Evolutionary conservation across 2,329 filamentous ascomycete genomes (phyloP).

Genomic region (Aspergillus novofumigatus): DNA sequence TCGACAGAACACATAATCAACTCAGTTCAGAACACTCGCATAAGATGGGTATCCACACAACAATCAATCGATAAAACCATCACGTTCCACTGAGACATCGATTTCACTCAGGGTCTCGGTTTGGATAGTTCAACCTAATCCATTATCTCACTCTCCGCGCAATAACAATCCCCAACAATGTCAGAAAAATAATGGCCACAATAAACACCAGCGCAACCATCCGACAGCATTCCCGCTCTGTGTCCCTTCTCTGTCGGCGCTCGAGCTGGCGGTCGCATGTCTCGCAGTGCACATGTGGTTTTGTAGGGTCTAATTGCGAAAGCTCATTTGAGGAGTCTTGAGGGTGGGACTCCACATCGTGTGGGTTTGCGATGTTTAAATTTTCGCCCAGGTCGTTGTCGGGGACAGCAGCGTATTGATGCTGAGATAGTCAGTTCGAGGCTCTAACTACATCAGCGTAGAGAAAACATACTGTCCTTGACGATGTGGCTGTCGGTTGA

Average conservation of each 20-base stretch:
- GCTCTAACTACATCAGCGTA: background rate
- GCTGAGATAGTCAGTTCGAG: background rate
- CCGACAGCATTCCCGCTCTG: background rate
- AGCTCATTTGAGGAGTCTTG: background rate
- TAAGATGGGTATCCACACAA: no score
- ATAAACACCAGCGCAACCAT: background rate
- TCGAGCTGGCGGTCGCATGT: background rate
- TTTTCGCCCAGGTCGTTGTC: background rate
- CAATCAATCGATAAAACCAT: no score
- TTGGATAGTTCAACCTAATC: no score
- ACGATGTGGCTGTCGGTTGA: background rate
- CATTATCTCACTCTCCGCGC: background rate
- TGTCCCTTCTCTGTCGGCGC: background rate
- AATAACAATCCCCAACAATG: background rate
- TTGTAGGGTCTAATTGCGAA: background rate
- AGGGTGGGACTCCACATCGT: background rate
- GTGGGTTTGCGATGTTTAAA: background rate
- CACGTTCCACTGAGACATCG: no score
- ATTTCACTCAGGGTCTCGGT: no score
- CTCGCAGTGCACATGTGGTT: background rate
- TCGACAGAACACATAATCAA: no score
- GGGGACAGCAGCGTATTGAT: background rate
- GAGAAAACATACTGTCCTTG: background rate
- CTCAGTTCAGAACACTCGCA: no score
- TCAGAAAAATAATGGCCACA: background rate